Base-by-base conservation (phyloP, 345 rosid species). In the Erysimum cheiranthoides region DNA sequence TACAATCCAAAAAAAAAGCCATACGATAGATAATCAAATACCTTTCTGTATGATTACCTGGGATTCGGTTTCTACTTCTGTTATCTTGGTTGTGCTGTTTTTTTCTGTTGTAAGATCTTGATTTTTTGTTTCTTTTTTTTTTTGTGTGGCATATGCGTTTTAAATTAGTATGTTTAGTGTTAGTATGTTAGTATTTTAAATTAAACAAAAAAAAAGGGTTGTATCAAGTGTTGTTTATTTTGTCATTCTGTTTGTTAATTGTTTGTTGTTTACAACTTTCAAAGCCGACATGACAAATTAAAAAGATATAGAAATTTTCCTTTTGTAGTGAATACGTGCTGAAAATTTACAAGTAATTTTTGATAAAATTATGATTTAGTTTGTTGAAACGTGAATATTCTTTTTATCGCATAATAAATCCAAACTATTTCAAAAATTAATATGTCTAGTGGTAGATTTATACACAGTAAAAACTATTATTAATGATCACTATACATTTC, bases 1-100 rank as follows among this genome's bases (percentile, higher is more conserved):
- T 38, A 60, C 65, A 62, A 42, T 62, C 51, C 51, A 62, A 62
- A 40, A 38, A 0, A 25, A 21, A 46, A 34, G 31, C 50, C 50
- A 56, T 34, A 32, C 28, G 21, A 25, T 56, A 47, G 39, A 65
- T 54, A 14, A 67, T 27, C 38, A 10, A 27, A 11, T 27, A 28
- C n/a, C 0, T 38, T 30, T 38, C 30, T 16, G 4, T 17, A 40
- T 5, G 40, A 5, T 10, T 42, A 36, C 40, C 21, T 13, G 52
- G 32, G 30, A 66, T 66, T 45, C 11, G 50, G 30, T 62, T 51
- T 61, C 14, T 46, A 45, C 35, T 27, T 16, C 27, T 66, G 31
- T 45, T 34, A 40, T 61, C 32, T n/a, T 75, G 35, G n/a, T 5
- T 57, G 50, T 56, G 27, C 5, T 31, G 35, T 17, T 31, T 58